Evolutionary conservation across 2,329 filamentous ascomycete genomes (phyloP), one percentile per base, ranked within the genome.

Genomic region (Aspergillus neotritici): DNA sequence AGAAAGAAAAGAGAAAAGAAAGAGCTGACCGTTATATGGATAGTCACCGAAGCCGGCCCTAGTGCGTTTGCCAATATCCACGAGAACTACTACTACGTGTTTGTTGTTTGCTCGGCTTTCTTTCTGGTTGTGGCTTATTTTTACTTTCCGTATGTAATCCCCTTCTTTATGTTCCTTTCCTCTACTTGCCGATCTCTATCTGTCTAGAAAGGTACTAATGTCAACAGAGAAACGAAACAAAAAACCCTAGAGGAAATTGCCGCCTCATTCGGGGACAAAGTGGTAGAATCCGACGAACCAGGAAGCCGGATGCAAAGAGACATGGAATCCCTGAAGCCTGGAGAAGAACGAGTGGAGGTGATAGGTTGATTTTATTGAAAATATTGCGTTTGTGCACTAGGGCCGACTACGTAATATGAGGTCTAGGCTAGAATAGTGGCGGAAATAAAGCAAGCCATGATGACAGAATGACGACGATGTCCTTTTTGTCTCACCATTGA

Each of bases 51-150:
- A 56, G 74, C 74, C 5, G 76, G 76, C 0, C 76, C 76, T 0
- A 76, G 67, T 40, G 76, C 77, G 0, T 79, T 80, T 51, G 73
- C 73, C 11, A 77, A 69, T 34, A 80, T 80, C 41, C 56, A 67
- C n/a, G 71, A 80, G 51, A 80, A 79, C 49, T 80, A 79, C 56
- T 80, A 80, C 56, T 80, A 79, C 47, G 76, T 80, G 13, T 80
- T 80, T 47, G 75, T 79, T 2, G 71, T 52, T 4, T 79, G 76
- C 51, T 72, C 72, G 2, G 17, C 62, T 1, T 71, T 78, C 60
- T 80, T 78, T 60, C 54, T 78, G 0, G 58, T 68, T 2, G 49
- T 78, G 16, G 75, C 72, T 0, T 79, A 75, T 54, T 67, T 78
- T 39, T 79, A 72, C 54, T 79, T 78, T 59, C 76, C 76, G 60